A percentile compares a stretch with the other conserved stretches of the same genome.
Evolutionary conservation across 1,139 yeast species (phyloP).

Genomic region (Candida albicans): DNA sequence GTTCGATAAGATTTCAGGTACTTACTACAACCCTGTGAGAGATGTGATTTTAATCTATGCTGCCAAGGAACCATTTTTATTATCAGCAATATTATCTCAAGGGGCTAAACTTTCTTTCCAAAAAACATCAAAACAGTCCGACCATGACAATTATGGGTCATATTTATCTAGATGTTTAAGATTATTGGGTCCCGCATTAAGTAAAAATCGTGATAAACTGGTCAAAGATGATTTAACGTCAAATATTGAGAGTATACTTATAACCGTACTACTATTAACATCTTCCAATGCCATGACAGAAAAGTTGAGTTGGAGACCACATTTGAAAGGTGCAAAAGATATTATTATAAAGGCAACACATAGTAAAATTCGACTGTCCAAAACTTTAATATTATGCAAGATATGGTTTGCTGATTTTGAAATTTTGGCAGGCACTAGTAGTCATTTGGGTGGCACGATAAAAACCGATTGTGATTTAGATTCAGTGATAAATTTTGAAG

Average conservation of each 20-base stretch:
- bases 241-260: conserved; percentile 60
- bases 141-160: conserved; percentile 50
- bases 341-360: conserved; percentile 48
- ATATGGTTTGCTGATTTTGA: conserved; percentile 66
- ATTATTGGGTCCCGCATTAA: conserved; percentile 43
- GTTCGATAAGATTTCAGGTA: conserved; percentile 25
- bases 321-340: conserved; percentile 66
- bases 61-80: conserved; percentile 51
- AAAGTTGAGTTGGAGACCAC: conserved; percentile 68
- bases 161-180: conserved; percentile 58
- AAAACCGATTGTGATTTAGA: conserved; percentile 48
- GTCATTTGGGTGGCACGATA: conserved; percentile 61
- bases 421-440: conserved; percentile 59
- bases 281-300: conserved; percentile 63
- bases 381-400: conserved; percentile 54
- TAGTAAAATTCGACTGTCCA: conserved; percentile 23
- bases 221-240: conserved; percentile 32
- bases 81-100: conserved; percentile 64
- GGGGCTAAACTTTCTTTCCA: conserved; percentile 53
- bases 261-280: conserved; percentile 61
- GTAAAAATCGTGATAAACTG: conserved; percentile 18
- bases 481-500: conserved; percentile 45
- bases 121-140: conserved; percentile 35
- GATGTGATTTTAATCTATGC: conserved; percentile 60
- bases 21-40: conserved; percentile 52